phyloP scores from a whole-genome alignment of 2,329 filamentous ascomycete species.

The Scedosporium apiospermum region DNA sequence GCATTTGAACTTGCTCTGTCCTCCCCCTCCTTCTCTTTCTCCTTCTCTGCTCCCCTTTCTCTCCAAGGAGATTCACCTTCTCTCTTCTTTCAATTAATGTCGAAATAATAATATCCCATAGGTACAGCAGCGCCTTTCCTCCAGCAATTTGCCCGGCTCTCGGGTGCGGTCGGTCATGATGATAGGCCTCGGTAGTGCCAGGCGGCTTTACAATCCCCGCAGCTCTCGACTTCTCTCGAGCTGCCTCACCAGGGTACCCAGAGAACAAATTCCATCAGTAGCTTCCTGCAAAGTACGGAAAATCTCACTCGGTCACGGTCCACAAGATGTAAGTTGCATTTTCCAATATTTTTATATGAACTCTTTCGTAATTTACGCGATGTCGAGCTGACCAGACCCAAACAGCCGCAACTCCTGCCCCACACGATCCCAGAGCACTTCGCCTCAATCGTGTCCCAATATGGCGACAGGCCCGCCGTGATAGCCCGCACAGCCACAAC shows the following conservation, averaged over 20 bases:
- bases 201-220: conserved; percentile 2
- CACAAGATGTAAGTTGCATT: not conserved
- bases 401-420: conserved; percentile 54
- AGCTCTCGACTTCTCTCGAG: not conserved
- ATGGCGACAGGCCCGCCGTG: conserved; percentile 56
- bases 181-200: conserved; percentile 1
- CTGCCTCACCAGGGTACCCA: not conserved
- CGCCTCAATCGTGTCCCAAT: conserved; percentile 48
- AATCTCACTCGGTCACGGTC: not conserved
- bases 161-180: not conserved
- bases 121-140: not conserved
- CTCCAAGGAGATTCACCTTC: not conserved
- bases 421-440: conserved; percentile 69
- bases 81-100: not conserved
- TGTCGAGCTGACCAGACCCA: too few relatives aligned
- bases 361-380: too few relatives aligned
- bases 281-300: too few relatives aligned
- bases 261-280: too few relatives aligned
- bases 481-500: conserved; percentile 36
- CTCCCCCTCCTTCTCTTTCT: not conserved
- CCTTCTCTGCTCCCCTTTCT: not conserved
- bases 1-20: not conserved
- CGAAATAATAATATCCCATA: not conserved
- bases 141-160: too few relatives aligned
- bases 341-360: too few relatives aligned